These are phyloP conservation scores for Gonapodya prolifera DNA, from an alignment of 192 early-diverging fungal species.

Conservation along the genomic window DNA sequence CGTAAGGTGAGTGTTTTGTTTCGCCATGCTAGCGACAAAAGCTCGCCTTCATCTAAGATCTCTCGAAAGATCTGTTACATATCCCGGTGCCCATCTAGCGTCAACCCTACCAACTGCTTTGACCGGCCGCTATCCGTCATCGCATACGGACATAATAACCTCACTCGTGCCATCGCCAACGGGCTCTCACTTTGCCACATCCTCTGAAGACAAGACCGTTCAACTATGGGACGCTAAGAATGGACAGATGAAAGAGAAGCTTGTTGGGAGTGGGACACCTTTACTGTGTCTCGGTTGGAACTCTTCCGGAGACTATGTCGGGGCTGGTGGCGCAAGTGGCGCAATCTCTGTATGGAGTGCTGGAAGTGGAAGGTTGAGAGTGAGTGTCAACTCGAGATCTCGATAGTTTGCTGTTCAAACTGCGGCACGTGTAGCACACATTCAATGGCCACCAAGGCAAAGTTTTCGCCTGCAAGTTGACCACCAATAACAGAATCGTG, in stretches of 20 bases:
- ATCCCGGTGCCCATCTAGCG: not conserved
- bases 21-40: too few species aligned
- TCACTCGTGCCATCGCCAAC: not conserved
- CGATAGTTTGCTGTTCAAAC: not conserved
- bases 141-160: not conserved
- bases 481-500: conserved; percentile 65
- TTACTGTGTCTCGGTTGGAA: conserved; percentile 75
- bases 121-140: not conserved
- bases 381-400: not conserved
- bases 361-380: conserved; percentile 31
- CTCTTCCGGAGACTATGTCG: conserved; percentile 3
- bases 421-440: conserved; percentile 50
- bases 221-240: not conserved
- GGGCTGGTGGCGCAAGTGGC: conserved; percentile 61
- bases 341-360: conserved; percentile 61
- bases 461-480: conserved; percentile 80
- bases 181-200: not conserved
- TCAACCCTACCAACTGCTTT: not conserved
- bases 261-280: conserved; percentile 14
- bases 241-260: not conserved
- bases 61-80: too few species aligned
- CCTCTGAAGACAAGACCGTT: not conserved
- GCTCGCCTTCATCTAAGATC: too few species aligned
- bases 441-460: conserved; percentile 91
- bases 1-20: not conserved